These are phyloP conservation scores for Lichina pygmaea DNA, from an alignment of 495 filamentous ascomycete genomes.

Conservation along the genomic window DNA sequence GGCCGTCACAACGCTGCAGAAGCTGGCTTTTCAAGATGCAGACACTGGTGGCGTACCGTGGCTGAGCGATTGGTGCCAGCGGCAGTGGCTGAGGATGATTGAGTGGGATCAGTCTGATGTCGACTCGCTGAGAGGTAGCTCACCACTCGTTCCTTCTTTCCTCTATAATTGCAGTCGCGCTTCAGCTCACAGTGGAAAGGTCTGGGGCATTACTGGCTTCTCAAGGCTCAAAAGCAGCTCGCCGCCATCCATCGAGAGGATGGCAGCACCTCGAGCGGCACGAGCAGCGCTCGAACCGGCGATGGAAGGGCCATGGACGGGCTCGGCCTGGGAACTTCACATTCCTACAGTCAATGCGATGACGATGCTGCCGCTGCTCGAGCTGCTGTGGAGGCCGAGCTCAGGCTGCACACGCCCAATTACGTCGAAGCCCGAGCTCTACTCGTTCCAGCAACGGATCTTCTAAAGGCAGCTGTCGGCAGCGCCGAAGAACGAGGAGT, in stretches of 20 bases:
- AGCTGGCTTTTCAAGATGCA: slow-evolving; percentile 19
- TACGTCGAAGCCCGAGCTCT: not conserved
- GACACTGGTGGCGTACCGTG: slow-evolving; percentile 18
- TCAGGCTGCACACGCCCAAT: not conserved
- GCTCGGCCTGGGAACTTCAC: not conserved
- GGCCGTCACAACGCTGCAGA: slow-evolving; percentile 19
- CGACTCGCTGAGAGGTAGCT: slow-evolving; percentile 17
- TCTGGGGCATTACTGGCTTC: slow-evolving; percentile 21
- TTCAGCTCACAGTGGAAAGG: slow-evolving; percentile 7
- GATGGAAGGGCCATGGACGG: not conserved
- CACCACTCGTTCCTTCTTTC: not conserved
- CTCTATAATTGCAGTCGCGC: not conserved
- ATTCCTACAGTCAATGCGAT: slow-evolving; percentile 1
- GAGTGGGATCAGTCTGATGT: slow-evolving; percentile 15
- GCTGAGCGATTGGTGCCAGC: slow-evolving; percentile 20
- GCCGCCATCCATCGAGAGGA: slow-evolving; percentile 20
- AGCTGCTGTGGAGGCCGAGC: slow-evolving; percentile 9
- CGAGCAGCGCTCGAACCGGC: slow-evolving; percentile 5
- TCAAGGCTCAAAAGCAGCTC: slow-evolving; percentile 19
- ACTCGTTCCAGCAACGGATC: not conserved
- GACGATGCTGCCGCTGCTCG: slow-evolving; percentile 13
- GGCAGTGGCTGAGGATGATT: slow-evolving; percentile 17
- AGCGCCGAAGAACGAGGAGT: not conserved
- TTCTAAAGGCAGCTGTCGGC: not conserved
- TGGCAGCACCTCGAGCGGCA: slow-evolving; percentile 12